Percentiles rank a stretch among this genome's conserved stretches.
Evolutionary conservation across 176 grass and related monocot species (phyloP).

Genomic region (Alopecurus myosuroides): DNA sequence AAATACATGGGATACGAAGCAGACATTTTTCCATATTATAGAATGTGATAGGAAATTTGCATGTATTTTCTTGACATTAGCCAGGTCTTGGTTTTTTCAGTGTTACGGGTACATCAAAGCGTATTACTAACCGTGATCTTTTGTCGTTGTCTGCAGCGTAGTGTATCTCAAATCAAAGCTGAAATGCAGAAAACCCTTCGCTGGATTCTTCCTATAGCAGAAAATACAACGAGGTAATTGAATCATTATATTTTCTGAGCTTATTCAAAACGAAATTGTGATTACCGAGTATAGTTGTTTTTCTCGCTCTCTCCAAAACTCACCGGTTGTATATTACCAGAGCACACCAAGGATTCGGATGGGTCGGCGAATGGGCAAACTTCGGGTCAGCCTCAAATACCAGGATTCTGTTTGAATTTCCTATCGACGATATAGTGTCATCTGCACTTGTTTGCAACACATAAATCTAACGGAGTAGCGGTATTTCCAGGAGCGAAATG

Average conservation of each 20-base stretch:
- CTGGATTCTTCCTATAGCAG: conserved; percentile 80
- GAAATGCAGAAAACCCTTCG: conserved; percentile 91
- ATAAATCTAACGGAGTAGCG: background rate
- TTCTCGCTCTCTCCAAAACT: background rate
- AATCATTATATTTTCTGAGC: background rate
- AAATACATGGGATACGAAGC: background rate
- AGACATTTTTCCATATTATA: background rate
- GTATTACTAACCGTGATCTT: background rate
- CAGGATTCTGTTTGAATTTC: background rate
- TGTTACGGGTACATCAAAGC: background rate
- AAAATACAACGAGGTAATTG: conserved; percentile 80
- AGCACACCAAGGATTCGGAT: conserved; percentile 96
- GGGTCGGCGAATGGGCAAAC: conserved; percentile 98
- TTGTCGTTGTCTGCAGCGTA: conserved; percentile 39
- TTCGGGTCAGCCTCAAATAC: conserved; percentile 68
- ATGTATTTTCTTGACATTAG: background rate
- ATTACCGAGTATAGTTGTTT: background rate
- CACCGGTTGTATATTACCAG: conserved; percentile 35
- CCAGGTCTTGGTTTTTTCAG: background rate
- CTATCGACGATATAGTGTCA: background rate
- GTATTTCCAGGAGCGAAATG: conserved; percentile 56
- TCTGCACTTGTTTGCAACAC: background rate
- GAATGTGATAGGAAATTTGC: background rate
- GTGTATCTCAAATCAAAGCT: conserved; percentile 75
- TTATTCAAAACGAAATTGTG: background rate